Evolutionary conservation across 345 rosid species (phyloP), one percentile per base, ranked within the genome.

Genomic region (Syzygium grande): DNA sequence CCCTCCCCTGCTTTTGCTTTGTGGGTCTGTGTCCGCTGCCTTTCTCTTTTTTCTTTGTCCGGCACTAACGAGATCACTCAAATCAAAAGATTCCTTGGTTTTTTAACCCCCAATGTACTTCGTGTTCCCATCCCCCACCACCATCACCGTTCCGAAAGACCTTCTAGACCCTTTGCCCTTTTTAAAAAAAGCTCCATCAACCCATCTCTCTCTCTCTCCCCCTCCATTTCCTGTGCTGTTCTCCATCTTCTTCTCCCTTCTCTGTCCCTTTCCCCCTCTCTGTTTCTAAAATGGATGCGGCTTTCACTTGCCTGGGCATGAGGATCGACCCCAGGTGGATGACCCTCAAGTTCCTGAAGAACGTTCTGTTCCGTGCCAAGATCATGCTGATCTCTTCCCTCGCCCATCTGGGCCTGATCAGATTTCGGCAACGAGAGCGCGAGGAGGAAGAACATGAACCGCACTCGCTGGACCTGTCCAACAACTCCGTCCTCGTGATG

Each of bases 401-500:
- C 43, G 84, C 83, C 73, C 88, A 51, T 87, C 91, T 92, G 41
- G 86, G 90, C 19, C 87, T 94, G 80, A 83, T 90, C 90, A 41
- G 11, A 22, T 22, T 41, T 22, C 88, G 88, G n/a, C 89, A 56
- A 7, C 59, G 59, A 14, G 78, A 41, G 5, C 51, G 43, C 29
- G 29, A 30, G 6, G 86, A 27, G 38, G 85, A 46, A 15, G 86
- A 51, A 23, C 83, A 59, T 46, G 88, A 23, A 56, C 65, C 19
- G n/a, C 52, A 84, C 29, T 46, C 86, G 10, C 79, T 49, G 30
- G 86, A 85, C 29, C 79, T 51, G 38, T 43, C 88, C 51, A 25
- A 58, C 52, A 84, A 68, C 59, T 85, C 86, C 79, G 90, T 93
- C 84, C 88, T 92, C 22, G 19, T 91, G 55, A 88, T 86, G 56